A percentile compares a stretch with the other conserved stretches of the same genome.
phyloP scores from a whole-genome alignment of 805 yeast genomes.

The Metschnikowia rubicola region DNA sequence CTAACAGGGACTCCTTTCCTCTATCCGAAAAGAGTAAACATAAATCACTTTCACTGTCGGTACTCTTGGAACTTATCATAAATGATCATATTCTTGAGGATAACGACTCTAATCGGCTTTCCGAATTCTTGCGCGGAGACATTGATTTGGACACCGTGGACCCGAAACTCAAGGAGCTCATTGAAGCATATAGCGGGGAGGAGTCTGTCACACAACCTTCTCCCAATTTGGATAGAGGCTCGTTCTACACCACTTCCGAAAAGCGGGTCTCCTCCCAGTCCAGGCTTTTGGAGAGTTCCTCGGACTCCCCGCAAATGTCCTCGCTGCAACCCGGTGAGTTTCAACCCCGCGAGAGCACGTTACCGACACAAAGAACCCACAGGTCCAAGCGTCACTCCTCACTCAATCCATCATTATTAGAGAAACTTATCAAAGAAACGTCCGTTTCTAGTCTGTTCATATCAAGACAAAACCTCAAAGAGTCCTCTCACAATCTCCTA shows the following conservation, averaged over 20 bases:
- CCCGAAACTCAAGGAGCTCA: conserved; percentile 44
- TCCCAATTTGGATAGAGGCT: conserved; percentile 16
- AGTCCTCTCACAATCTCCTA: conserved; percentile 59
- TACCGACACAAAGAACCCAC: not conserved
- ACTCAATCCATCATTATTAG: conserved; percentile 49
- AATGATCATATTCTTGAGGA: conserved; percentile 75
- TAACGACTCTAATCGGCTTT: conserved; percentile 64
- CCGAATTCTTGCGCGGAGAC: conserved; percentile 72
- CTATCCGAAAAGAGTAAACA: conserved; percentile 30
- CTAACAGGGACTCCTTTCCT: conserved; percentile 22
- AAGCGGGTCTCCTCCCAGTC: conserved; percentile 33
- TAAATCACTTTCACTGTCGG: conserved; percentile 58
- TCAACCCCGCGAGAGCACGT: conserved; percentile 1
- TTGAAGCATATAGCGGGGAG: conserved; percentile 32
- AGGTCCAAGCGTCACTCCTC: conserved; percentile 16
- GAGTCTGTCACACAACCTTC: conserved; percentile 18
- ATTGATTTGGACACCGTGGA: conserved; percentile 36
- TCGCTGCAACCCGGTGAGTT: not conserved
- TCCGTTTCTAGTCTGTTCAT: conserved; percentile 38
- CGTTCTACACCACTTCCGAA: conserved; percentile 15
- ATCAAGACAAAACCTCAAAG: conserved; percentile 56
- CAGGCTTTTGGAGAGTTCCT: conserved; percentile 26
- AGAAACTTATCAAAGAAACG: conserved; percentile 43
- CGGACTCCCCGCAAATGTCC: conserved; percentile 6
- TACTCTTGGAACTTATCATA: conserved; percentile 66